These are phyloP conservation scores for Gossypium laxum DNA, from an alignment of 441 rosid genomes.

Conservation along the genomic window DNA sequence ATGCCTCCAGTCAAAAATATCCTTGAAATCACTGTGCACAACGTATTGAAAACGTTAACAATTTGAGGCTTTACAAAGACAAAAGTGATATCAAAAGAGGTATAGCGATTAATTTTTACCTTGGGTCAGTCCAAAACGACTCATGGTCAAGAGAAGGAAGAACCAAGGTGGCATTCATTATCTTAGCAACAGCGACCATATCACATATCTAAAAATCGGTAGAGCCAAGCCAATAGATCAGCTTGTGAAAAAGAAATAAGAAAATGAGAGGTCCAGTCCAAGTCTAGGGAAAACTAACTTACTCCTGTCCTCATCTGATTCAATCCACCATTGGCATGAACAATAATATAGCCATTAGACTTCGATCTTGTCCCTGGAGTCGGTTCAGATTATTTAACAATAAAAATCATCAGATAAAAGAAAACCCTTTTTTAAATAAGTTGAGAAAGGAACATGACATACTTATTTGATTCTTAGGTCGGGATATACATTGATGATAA, in stretches of 20 bases:
- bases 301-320: conserved; percentile 98
- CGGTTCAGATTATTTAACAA: neutral
- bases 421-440: neutral
- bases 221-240: conserved; percentile 1
- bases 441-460: conserved; percentile 14
- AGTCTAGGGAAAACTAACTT: conserved; percentile 22
- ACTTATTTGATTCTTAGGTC: conserved; percentile 50
- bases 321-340: conserved; percentile 90
- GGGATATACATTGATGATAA: conserved; percentile 49
- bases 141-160: conserved; percentile 85
- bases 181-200: conserved; percentile 88
- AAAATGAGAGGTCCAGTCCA: neutral
- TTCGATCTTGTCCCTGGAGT: conserved; percentile 30
- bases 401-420: neutral
- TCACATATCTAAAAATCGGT: conserved; percentile 62
- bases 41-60: neutral
- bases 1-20: conserved; percentile 86
- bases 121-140: conserved; percentile 92
- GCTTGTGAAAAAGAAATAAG: neutral
- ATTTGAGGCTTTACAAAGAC: neutral
- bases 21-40: conserved; percentile 66
- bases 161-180: conserved; percentile 91
- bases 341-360: conserved; percentile 73
- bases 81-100: neutral
- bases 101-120: conserved; percentile 32